Conservation (phyloP, 139 green algal genomes). For the Parachlorella kessleri region DNA sequence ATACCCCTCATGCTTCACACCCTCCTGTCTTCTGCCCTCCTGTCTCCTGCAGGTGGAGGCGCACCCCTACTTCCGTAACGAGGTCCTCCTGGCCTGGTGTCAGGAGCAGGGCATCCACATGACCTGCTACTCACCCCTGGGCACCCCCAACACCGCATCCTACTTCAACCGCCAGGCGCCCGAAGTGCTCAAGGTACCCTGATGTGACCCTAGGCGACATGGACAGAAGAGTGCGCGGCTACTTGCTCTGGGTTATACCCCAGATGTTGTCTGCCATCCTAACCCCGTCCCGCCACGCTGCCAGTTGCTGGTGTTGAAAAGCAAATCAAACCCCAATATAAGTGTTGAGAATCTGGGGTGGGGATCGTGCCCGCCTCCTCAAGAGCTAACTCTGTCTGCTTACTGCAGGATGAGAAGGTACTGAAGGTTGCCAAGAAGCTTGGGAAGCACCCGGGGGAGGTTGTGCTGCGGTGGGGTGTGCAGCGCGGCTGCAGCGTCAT, state of each 20-base stretch:
- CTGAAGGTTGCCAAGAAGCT: conserved; percentile 21
- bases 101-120: conserved; percentile 78
- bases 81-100: conserved; percentile 61
- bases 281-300: too few relatives aligned
- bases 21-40: too few relatives aligned
- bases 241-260: too few relatives aligned
- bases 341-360: background rate
- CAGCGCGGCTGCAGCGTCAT: conserved; percentile 86
- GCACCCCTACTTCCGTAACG: conserved; percentile 89
- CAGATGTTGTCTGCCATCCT: too few relatives aligned
- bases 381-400: background rate
- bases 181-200: conserved; percentile 70
- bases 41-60: conserved; percentile 78
- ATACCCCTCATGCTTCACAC: too few relatives aligned
- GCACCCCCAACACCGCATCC: conserved; percentile 72
- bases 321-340: background rate
- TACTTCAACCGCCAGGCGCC: conserved; percentile 57
- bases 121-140: conserved; percentile 90
- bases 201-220: too few relatives aligned
- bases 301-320: too few relatives aligned
- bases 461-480: conserved; percentile 85
- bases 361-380: background rate
- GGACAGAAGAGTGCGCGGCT: too few relatives aligned
- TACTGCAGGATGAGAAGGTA: conserved; percentile 55
- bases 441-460: conserved; percentile 66